Evolutionary conservation across 805 yeast species (phyloP), one percentile per base, ranked within the genome.

Genomic region (Nakazawaea siamensis): DNA sequence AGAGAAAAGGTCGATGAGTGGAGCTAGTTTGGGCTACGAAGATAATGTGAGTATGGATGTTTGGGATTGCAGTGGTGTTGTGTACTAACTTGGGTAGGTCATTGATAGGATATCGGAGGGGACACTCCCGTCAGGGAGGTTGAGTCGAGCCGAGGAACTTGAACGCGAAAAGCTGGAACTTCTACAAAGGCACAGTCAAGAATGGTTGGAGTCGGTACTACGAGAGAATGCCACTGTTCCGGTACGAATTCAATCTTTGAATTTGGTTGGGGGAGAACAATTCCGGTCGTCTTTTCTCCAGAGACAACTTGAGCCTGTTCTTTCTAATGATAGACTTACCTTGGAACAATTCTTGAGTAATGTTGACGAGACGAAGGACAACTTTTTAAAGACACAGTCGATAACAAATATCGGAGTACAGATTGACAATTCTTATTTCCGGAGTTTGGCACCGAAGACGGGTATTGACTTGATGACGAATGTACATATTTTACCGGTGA

Each of bases 401-500:
- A 54, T 73, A 4, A 60, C 66, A 20, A 60, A 69, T 31, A 46
- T 70, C n/a, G 45, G 54, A 23, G 57, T 69, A 13, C 41, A 44
- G 16, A 30, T 65, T 12, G 57, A 56, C 6, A 37, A 52, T 4
- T 39, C 43, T 14, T 29, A 41, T 25, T 32, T 31, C 26, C 39
- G 39, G 7, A 40, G 49, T 1, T 42, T 48, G 2, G 33, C 43
- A 1, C 43, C 52, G 2, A 28, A 31, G 12, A 47, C 48, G 27
- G 48, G 52, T 4, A 30, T 55, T 6, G 52, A 58, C 16, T 27
- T 58, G 5, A 38, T 50, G 4, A 43, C 59, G 1, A 48, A 46
- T 33, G 33, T 59, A 29, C 45, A 49, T n/a, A 18, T 59, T 5
- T 38, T 66, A 4, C 88, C 90, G 0, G 70, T 70, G 4, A 85